Evolutionary conservation across 768 basidiomycete species (phyloP).

Genomic region (Suillus discolor): DNA sequence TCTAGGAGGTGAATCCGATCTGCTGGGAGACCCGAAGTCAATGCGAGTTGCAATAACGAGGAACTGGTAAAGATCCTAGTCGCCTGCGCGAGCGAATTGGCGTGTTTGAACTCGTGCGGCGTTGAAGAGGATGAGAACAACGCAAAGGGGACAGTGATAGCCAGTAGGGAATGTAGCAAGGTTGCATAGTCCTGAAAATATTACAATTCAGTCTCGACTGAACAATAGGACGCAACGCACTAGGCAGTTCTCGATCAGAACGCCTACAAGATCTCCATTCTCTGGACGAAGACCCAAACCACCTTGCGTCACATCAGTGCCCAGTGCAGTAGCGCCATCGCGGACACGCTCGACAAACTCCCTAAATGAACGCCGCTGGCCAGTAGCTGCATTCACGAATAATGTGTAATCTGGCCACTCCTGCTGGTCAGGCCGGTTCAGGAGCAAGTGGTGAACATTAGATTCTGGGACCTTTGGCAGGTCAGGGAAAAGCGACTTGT

Average conservation of each 20-base stretch:
- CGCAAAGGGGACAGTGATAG: slow-evolving; percentile 47
- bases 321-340: slow-evolving; percentile 60
- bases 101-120: slow-evolving; percentile 49
- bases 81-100: slow-evolving; percentile 43
- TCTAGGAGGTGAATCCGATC: slow-evolving; percentile 46
- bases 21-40: slow-evolving; percentile 35
- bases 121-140: slow-evolving; percentile 52
- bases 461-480: slow-evolving; percentile 48
- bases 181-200: slow-evolving; percentile 47
- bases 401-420: slow-evolving; percentile 57
- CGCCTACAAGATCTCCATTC: slow-evolving; percentile 64
- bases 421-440: slow-evolving; percentile 55
- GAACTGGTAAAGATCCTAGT: slow-evolving; percentile 54
- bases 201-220: too few relatives aligned
- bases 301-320: slow-evolving; percentile 45
- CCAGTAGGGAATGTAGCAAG: slow-evolving; percentile 45
- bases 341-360: slow-evolving; percentile 55
- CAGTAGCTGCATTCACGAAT: slow-evolving; percentile 58
- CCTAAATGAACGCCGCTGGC: slow-evolving; percentile 44
- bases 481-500: slow-evolving; percentile 60
- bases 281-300: slow-evolving; percentile 55
- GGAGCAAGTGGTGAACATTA: slow-evolving; percentile 58
- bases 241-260: slow-evolving; percentile 68
- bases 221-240: slow-evolving; percentile 39
- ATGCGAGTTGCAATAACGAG: slow-evolving; percentile 37